phyloP scores from a whole-genome alignment of 2,329 filamentous ascomycete species.

The Furcasterigmium furcatum region DNA sequence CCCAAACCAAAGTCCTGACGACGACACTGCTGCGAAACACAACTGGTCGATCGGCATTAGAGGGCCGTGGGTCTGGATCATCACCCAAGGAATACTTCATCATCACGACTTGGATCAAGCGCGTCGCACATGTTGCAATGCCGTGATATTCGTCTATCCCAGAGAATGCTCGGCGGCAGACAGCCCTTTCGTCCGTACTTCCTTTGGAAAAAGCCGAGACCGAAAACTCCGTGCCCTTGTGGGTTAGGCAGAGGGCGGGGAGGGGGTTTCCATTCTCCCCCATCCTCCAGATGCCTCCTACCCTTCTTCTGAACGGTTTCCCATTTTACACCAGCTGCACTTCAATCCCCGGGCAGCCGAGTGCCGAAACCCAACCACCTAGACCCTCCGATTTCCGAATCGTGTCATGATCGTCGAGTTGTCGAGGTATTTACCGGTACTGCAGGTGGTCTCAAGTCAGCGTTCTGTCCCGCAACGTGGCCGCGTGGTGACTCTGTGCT shows the following conservation, averaged over 20 bases:
- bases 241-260: conserved; percentile 1
- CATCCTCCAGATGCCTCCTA: conserved; percentile 29
- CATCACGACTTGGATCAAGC: neutral
- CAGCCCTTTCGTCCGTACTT: conserved; percentile 31
- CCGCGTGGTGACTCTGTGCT: too few species aligned
- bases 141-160: conserved; percentile 41
- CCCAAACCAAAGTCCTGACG: too few species aligned
- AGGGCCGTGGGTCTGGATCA: too few species aligned
- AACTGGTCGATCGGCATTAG: too few species aligned
- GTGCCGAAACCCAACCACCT: conserved; percentile 10
- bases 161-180: conserved; percentile 34
- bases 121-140: conserved; percentile 10
- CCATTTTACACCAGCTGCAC: conserved; percentile 26
- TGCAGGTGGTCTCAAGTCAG: conserved; percentile 14
- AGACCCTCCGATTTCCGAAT: conserved; percentile 9
- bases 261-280: conserved; percentile 16
- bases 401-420: neutral
- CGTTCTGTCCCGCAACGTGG: conserved; percentile 10
- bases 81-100: too few species aligned
- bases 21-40: too few species aligned
- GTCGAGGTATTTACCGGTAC: conserved; percentile 26
- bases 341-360: conserved; percentile 5
- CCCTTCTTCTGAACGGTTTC: conserved; percentile 20
- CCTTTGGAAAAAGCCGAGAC: conserved; percentile 30
- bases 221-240: conserved; percentile 35